Evolutionary conservation across 805 yeast genomes (phyloP).

Genomic region (Yamadazyma tumulicola): DNA sequence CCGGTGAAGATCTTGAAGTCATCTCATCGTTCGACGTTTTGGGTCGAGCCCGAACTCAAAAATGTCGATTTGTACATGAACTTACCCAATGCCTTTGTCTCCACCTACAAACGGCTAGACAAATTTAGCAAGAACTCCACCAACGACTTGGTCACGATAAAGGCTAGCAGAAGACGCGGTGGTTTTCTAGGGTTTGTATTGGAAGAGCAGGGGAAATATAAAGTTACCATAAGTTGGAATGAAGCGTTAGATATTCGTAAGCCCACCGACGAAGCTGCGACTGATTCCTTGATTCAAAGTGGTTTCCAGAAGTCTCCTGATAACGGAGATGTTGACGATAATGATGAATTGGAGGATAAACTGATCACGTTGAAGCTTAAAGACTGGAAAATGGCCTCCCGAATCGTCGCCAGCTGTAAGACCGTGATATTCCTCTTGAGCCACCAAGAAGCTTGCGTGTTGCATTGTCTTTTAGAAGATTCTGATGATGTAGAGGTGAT

Average conservation of each 20-base stretch:
- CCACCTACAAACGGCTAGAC: slow-evolving; percentile 60
- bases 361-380: slow-evolving; percentile 51
- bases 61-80: slow-evolving; percentile 55
- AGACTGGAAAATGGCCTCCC: slow-evolving; percentile 69
- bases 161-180: slow-evolving; percentile 40
- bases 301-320: slow-evolving; percentile 4
- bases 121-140: slow-evolving; percentile 49
- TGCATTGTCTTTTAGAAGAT: slow-evolving; percentile 66
- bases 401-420: slow-evolving; percentile 57
- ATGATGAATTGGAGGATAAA: slow-evolving; percentile 24
- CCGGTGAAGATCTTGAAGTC: slow-evolving; percentile 64
- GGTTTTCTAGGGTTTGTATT: slow-evolving; percentile 53
- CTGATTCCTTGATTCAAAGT: slow-evolving; percentile 20
- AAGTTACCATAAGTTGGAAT: slow-evolving; percentile 59
- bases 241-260: slow-evolving; percentile 45
- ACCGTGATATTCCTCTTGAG: slow-evolving; percentile 58
- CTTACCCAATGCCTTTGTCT: slow-evolving; percentile 44
- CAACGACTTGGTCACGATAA: slow-evolving; percentile 45
- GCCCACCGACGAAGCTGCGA: slow-evolving; percentile 13
- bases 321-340: slow-evolving; percentile 9
- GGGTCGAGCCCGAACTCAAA: slow-evolving; percentile 59
- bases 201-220: slow-evolving; percentile 51
- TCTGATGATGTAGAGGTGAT: slow-evolving; percentile 61
- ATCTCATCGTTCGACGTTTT: slow-evolving; percentile 48
- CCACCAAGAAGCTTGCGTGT: slow-evolving; percentile 54